Conservation (phyloP, 768 basidiomycete genomes). For the Polyporus arcularius region DNA sequence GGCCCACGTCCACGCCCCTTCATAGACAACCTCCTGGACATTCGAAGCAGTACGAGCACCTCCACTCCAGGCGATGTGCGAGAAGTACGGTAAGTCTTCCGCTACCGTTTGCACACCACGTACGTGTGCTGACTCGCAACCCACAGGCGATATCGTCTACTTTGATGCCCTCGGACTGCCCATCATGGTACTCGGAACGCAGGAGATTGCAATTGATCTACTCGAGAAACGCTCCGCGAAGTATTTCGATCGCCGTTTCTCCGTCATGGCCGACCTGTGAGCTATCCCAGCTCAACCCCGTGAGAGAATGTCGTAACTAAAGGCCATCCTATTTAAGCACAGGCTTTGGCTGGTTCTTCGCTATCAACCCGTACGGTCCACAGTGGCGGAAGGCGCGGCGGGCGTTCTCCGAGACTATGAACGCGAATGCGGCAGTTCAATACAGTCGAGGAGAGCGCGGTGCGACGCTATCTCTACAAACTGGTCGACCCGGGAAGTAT, state of each 20-base stretch:
- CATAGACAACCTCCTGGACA: neutral
- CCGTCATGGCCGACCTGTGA: too few species aligned
- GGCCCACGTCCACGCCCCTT: neutral
- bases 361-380: too few species aligned
- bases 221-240: conserved; percentile 35
- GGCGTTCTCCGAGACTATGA: too few species aligned
- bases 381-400: too few species aligned
- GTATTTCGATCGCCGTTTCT: conserved; percentile 35
- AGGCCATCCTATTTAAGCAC: too few species aligned
- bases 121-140: neutral
- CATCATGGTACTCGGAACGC: neutral
- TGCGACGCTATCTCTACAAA: neutral
- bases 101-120: neutral
- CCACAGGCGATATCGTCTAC: neutral
- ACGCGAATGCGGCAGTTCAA: too few species aligned
- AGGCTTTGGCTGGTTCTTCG: too few species aligned
- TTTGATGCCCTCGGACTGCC: neutral
- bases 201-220: conserved; percentile 19
- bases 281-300: too few species aligned
- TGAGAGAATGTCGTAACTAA: too few species aligned
- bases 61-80: neutral
- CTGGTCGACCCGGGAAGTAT: neutral
- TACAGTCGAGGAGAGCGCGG: too few species aligned
- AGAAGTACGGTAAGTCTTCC: neutral
- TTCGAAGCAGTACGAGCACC: neutral